phyloP scores from a whole-genome alignment of 352 stramenopile genomes.

The Phytophthora tentaculata region DNA sequence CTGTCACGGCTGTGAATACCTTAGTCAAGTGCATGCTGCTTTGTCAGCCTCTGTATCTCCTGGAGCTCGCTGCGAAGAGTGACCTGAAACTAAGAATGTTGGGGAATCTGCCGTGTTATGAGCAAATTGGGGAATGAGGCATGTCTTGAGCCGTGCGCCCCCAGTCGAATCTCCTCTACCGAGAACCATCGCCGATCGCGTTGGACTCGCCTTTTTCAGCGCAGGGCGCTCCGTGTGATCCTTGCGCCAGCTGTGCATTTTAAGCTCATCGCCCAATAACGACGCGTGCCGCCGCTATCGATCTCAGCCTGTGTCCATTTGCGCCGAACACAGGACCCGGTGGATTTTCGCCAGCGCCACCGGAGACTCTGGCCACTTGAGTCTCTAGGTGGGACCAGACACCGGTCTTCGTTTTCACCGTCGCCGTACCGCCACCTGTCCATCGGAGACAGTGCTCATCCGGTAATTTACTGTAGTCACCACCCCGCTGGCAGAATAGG shows the following conservation, averaged over 20 bases:
- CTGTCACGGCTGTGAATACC: slow-evolving; percentile 20
- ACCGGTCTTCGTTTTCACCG: no score
- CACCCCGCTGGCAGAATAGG: no score
- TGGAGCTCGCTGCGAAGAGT: no score
- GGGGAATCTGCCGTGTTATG: slow-evolving; percentile 21
- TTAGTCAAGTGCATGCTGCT: slow-evolving; percentile 30
- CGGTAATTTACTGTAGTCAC: no score
- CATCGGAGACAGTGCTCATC: no score
- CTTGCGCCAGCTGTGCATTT: slow-evolving; percentile 12
- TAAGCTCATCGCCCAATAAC: slow-evolving; percentile 17
- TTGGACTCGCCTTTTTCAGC: slow-evolving; percentile 37
- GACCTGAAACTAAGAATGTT: background rate
- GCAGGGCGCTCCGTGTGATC: slow-evolving; percentile 12
- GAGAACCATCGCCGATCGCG: slow-evolving; percentile 25
- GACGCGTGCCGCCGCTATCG: slow-evolving; percentile 20
- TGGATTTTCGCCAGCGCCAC: slow-evolving; percentile 28
- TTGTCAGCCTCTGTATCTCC: no score
- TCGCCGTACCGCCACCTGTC: no score
- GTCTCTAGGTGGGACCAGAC: no score
- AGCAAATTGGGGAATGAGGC: slow-evolving; percentile 39
- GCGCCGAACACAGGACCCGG: slow-evolving; percentile 1
- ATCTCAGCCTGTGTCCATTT: slow-evolving; percentile 36
- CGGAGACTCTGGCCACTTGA: no score
- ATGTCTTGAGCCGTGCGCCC: slow-evolving; percentile 9
- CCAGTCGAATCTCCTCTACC: slow-evolving; percentile 13